Evolutionary conservation across 2,329 filamentous ascomycete genomes (phyloP).

Genomic region (Cytospora leucostoma): DNA sequence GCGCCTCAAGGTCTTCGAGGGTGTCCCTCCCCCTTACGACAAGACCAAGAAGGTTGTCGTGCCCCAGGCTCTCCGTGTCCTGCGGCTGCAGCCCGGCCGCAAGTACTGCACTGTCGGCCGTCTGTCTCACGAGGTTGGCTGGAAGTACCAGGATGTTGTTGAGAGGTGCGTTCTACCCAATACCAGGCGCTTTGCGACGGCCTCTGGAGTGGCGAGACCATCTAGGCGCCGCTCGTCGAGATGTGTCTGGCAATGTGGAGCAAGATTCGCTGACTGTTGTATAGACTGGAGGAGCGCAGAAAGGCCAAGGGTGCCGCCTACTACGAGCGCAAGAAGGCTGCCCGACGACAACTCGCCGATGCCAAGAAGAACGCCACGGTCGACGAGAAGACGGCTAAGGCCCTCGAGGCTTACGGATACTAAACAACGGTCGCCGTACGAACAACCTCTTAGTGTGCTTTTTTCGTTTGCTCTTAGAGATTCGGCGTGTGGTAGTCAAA

Average conservation of each 20-base stretch:
- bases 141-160: conserved; percentile 99
- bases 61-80: conserved; percentile 93
- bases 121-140: conserved; percentile 98
- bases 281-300: conserved; percentile 96
- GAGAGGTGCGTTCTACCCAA: conserved; percentile 71
- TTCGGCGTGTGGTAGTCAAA: conserved; percentile 28
- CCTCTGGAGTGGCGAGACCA: background rate
- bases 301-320: conserved; percentile 99
- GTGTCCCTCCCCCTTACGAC: conserved; percentile 98
- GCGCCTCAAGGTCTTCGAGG: conserved; percentile 99
- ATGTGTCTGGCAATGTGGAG: conserved; percentile 27
- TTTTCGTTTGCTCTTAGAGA: conserved; percentile 30
- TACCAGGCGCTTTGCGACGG: background rate
- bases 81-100: conserved; percentile 96
- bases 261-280: conserved; percentile 24
- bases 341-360: conserved; percentile 84
- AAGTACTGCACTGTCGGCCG: conserved; percentile 99
- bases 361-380: conserved; percentile 90
- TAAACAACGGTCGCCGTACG: conserved; percentile 50
- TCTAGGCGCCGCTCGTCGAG: background rate
- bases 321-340: conserved; percentile 99
- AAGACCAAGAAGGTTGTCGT: conserved; percentile 99
- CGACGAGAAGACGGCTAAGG: conserved; percentile 82
- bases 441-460: conserved; percentile 28
- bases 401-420: conserved; percentile 90